Conservation (phyloP, 2,329 filamentous ascomycete genomes). For the Boeremia exigua region DNA sequence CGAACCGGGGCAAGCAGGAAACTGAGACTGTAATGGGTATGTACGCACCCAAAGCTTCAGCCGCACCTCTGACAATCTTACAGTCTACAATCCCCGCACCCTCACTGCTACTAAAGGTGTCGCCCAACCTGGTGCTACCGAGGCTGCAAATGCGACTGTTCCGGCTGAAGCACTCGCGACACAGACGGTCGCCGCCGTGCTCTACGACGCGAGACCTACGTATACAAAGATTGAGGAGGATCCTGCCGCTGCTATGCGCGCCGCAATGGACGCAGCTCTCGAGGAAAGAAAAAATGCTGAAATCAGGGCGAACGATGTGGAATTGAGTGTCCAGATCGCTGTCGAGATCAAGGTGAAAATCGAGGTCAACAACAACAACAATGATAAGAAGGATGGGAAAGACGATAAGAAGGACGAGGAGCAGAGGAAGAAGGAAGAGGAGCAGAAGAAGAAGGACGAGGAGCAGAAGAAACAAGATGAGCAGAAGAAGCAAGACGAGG, state of each 20-base stretch:
- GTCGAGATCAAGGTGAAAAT: slow-evolving; percentile 1
- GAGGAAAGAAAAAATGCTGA: not conserved
- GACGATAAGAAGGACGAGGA: not conserved
- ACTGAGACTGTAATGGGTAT: slow-evolving; percentile 8
- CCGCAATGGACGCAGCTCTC: not conserved
- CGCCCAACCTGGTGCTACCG: not conserved
- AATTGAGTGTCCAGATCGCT: slow-evolving; percentile 2
- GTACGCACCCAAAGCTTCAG: not conserved
- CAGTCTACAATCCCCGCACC: slow-evolving; percentile 7
- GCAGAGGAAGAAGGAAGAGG: not conserved
- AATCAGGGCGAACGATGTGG: not conserved
- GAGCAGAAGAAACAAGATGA: not conserved
- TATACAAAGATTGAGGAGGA: not conserved
- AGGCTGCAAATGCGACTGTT: not conserved
- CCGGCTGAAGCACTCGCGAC: not conserved
- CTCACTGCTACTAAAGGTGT: not conserved
- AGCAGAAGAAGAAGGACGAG: not conserved
- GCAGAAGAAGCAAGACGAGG: slow-evolving; percentile 3
- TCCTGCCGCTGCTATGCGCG: slow-evolving; percentile 2
- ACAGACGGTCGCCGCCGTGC: not conserved
- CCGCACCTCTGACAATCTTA: not conserved
- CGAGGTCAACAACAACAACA: not conserved
- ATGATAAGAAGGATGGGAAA: not conserved
- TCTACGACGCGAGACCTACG: slow-evolving; percentile 9
- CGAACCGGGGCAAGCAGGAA: slow-evolving; percentile 7